phyloP scores from a whole-genome alignment of 2,329 filamentous ascomycete genomes.

The Hymenotorrendiella dingleyae region DNA sequence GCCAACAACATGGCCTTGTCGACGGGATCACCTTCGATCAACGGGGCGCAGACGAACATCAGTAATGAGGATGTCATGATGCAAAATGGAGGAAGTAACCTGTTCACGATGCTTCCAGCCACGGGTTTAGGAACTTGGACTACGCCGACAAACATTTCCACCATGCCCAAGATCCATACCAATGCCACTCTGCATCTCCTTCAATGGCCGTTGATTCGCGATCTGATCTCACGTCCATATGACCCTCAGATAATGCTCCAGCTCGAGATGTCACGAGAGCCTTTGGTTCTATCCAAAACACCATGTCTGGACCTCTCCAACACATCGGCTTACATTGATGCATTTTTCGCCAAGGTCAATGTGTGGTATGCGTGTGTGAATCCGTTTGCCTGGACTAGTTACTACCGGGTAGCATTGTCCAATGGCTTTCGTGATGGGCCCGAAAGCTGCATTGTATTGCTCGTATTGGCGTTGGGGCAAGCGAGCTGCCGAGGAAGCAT shows the following conservation, averaged over 20 bases:
- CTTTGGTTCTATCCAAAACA: constrained; percentile 61
- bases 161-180: constrained; percentile 80
- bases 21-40: constrained; percentile 59
- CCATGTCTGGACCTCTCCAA: constrained; percentile 68
- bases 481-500: constrained; percentile 73
- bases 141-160: constrained; percentile 65
- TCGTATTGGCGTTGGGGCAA: constrained; percentile 72
- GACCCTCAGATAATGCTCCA: constrained; percentile 78
- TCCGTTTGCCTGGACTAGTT: constrained; percentile 70
- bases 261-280: constrained; percentile 72
- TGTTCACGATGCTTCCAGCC: constrained; percentile 51
- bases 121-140: constrained; percentile 69
- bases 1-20: constrained; percentile 49
- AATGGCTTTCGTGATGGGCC: constrained; percentile 73
- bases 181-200: constrained; percentile 73
- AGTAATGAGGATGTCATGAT: constrained; percentile 51
- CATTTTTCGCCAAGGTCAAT: constrained; percentile 76
- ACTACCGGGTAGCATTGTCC: constrained; percentile 69
- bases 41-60: constrained; percentile 55
- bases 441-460: constrained; percentile 74
- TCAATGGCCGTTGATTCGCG: constrained; percentile 74
- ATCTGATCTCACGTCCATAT: constrained; percentile 70
- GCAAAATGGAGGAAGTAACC: constrained; percentile 37
- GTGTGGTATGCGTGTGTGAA: constrained; percentile 84
- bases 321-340: constrained; percentile 67